Evolutionary conservation across 371 early-diverging fungal genomes (phyloP), one percentile per base, ranked within the genome.

Genomic region (Dichotomocladium elegans): DNA sequence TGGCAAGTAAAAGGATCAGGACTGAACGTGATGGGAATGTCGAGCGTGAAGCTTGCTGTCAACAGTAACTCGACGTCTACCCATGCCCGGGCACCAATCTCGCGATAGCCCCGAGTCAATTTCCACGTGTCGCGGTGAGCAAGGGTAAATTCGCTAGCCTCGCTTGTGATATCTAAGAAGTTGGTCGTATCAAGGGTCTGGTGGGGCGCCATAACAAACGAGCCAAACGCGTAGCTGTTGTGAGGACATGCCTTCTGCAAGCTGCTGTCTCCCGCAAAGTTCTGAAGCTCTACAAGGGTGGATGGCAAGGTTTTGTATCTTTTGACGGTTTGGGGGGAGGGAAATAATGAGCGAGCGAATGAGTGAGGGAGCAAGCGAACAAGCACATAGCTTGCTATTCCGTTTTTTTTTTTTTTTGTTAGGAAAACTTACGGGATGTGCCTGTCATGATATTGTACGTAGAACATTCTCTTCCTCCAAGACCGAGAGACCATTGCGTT

Each of bases 51-150:
- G 0, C 66, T 41, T 14, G 75, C 75, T 12, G 75, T 74, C 48
- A 66, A 59, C 17, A 74, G 47, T 11, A 74, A 58, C 35, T 74
- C 75, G 53, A 71, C 65, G 59, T 74, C 75, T 58, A 71, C 58
- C 75, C 75, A 71, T 35, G 71, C 60, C 50, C 52, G 57, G 5
- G 69, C 75, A 17, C 71, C 72, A 24, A 56, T 60, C 41, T 74
- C 75, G 19, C 75, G 61, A 25, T 68, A 74, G 1, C 71, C 75
- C 45, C 57, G 58, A 0, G 64, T 58, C 17, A 62, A 35, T 42
- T 63, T 60, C 75, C 75, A 74, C 15, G 75, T 74, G 45, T 71
- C 72, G n/a, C 75, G 62, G 27, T 74, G 69, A 15, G 72, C 75
- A 35, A 74, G 56, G 1, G 64, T 71, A 41, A 74, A 74, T 45